Conservation (phyloP, 2,329 filamentous ascomycete species). For the Acarospora socialis region DNA sequence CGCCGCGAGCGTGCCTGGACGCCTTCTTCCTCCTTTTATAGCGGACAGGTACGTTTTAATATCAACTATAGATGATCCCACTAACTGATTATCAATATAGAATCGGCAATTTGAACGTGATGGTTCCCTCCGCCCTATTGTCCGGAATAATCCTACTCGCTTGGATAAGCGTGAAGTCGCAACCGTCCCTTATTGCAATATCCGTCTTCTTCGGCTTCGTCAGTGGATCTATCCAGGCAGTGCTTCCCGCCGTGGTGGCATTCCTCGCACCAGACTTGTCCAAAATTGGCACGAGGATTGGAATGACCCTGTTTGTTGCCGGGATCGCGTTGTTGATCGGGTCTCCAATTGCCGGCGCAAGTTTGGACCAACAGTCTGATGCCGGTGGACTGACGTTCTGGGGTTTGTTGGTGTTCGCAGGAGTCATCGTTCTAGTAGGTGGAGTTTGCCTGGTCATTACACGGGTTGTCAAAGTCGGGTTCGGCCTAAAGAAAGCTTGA, state of each 20-base stretch:
- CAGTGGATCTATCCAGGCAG: conserved; percentile 18
- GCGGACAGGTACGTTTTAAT: conserved; percentile 26
- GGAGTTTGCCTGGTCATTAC: too few relatives aligned
- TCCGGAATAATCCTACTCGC: conserved; percentile 21
- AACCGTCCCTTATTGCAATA: conserved; percentile 20
- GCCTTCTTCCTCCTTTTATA: conserved; percentile 33
- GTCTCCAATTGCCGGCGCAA: conserved; percentile 7
- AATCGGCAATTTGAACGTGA: conserved; percentile 24
- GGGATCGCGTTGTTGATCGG: conserved; percentile 4
- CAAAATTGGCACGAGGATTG: conserved; percentile 4
- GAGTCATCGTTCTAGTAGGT: not conserved
- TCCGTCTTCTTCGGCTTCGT: conserved; percentile 27
- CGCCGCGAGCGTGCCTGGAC: conserved; percentile 35
- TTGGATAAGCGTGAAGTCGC: conserved; percentile 19
- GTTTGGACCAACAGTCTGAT: too few relatives aligned
- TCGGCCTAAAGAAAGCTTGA: too few relatives aligned
- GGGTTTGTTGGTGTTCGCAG: not conserved
- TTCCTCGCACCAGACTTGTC: not conserved
- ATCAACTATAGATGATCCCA: not conserved
- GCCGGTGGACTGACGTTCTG: not conserved
- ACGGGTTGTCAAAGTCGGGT: too few relatives aligned
- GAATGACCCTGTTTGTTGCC: conserved; percentile 3
- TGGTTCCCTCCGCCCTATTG: conserved; percentile 16
- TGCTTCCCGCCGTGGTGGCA: conserved; percentile 1
- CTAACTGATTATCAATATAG: conserved; percentile 3